A percentile compares a stretch with the other conserved stretches of the same genome.
Conservation (phyloP, 73 alveolate species). For the Stentor coeruleus region DNA sequence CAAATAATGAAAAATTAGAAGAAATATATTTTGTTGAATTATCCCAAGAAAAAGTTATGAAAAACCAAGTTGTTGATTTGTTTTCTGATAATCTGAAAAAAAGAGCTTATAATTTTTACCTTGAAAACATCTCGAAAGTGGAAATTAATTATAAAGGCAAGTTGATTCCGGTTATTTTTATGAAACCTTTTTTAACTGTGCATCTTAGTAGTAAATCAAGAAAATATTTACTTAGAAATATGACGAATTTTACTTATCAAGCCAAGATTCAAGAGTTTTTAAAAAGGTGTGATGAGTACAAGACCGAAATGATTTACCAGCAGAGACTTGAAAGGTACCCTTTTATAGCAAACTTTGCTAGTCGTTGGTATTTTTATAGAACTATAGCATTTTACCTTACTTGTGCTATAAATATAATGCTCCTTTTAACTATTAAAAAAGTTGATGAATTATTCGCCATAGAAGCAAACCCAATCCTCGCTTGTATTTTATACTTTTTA, state of each 20-base stretch:
- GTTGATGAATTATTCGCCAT: neutral
- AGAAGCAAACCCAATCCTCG: neutral
- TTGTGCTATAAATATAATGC: neutral
- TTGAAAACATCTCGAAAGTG: neutral
- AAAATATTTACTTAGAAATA: neutral
- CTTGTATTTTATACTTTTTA: neutral
- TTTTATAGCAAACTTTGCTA: neutral
- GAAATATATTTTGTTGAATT: neutral
- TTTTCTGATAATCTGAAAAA: neutral
- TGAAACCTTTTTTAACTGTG: neutral
- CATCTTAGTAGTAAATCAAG: neutral
- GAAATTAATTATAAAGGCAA: conserved; percentile 3
- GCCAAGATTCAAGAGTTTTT: conserved; percentile 24
- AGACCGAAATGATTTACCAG: conserved; percentile 26
- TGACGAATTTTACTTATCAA: neutral
- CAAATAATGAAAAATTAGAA: neutral
- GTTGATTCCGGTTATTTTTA: neutral
- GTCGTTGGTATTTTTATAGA: neutral
- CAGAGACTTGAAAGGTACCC: conserved; percentile 14
- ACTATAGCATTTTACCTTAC: neutral
- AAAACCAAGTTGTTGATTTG: neutral
- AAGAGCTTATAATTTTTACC: neutral
- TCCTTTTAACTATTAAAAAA: neutral
- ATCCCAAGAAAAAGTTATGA: neutral
- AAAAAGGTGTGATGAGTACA: neutral